Evolutionary conservation across 164 flowering plant genomes (phyloP), one percentile per base, ranked within the genome.

Genomic region (Buxus sempervirens): DNA sequence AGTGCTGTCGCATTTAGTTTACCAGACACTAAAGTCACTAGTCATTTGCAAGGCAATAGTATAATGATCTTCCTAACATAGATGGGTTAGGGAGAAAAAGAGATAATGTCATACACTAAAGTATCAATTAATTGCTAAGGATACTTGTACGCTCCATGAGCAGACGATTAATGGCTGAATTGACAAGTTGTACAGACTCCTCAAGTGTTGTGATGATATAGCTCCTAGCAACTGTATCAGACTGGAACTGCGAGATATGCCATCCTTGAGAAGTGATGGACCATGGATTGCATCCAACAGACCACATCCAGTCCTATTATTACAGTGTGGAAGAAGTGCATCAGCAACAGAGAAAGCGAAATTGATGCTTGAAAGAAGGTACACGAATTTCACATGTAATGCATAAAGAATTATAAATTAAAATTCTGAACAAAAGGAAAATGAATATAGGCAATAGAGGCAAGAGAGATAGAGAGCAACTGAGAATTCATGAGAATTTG

Each of bases 301-400:
- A 96, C 99, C 99, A 96, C 76, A 81, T 78, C 99, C 98, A 96
- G 65, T 93, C 98, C 99, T 96, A 75, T 67, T 57, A 78, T 67
- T 57, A 78, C 45, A 67, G 28, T 70, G 60, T 56, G 77, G 42
- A 51, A 58, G n/a, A 62, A 23, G 62, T 62, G 51, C 22, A 49
- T 62, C 57, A 80, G 71, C 49, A 54, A 49, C 26, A 36, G 25
- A 4, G 18, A 49, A 18, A 13, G 38, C 9, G 49, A 59, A 58
- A 12, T 42, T 19, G 5, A 64, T 12, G 64, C 54, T 12, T 57
- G 55, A 42, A 36, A 38, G 10, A 38, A 15, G 16, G 25, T 49
- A 49, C 18, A 61, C 66, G 38, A 57, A n/a, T 38, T 0, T 10
- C 26, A 16, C 20, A 23, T 41, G 14, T 58, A 58, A 60, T 4